Conservation (phyloP, 1,284 basidiomycete genomes). For the Tausonia pullulans region DNA sequence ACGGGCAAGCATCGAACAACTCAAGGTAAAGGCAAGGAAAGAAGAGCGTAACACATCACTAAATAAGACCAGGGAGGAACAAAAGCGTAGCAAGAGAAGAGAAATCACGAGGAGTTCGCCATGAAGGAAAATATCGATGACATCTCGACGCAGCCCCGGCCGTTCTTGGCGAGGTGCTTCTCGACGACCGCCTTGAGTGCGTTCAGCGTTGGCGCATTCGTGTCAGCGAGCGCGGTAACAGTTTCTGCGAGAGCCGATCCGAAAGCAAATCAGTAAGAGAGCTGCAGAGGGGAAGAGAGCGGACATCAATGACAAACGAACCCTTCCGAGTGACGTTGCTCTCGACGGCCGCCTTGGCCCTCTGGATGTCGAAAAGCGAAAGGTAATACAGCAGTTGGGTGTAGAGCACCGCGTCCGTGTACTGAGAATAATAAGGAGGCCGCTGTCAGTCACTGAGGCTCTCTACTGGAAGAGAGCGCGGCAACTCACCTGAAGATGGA, state of each 20-base stretch:
- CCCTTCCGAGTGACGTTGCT: slow-evolving; percentile 42
- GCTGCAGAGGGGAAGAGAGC: neutral
- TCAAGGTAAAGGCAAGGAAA: neutral
- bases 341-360: slow-evolving; percentile 45
- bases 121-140: slow-evolving; percentile 64
- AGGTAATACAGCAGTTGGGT: slow-evolving; percentile 74
- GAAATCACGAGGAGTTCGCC: slow-evolving; percentile 22
- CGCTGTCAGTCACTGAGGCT: too few relatives aligned
- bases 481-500: slow-evolving; percentile 58
- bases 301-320: slow-evolving; percentile 30
- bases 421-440: slow-evolving; percentile 40
- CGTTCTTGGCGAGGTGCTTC: slow-evolving; percentile 70
- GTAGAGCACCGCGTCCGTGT: slow-evolving; percentile 70
- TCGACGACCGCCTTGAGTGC: slow-evolving; percentile 50
- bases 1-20: neutral
- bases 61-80: neutral
- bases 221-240: slow-evolving; percentile 41
- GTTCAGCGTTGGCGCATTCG: slow-evolving; percentile 45
- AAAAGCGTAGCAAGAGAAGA: neutral
- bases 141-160: slow-evolving; percentile 76
- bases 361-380: slow-evolving; percentile 62
- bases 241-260: slow-evolving; percentile 40
- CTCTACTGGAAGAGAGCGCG: neutral
- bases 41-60: neutral
- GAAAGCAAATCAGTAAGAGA: slow-evolving; percentile 16